Base-by-base conservation (phyloP, 768 basidiomycete genomes). In the Rhodotorula graminis region DNA sequence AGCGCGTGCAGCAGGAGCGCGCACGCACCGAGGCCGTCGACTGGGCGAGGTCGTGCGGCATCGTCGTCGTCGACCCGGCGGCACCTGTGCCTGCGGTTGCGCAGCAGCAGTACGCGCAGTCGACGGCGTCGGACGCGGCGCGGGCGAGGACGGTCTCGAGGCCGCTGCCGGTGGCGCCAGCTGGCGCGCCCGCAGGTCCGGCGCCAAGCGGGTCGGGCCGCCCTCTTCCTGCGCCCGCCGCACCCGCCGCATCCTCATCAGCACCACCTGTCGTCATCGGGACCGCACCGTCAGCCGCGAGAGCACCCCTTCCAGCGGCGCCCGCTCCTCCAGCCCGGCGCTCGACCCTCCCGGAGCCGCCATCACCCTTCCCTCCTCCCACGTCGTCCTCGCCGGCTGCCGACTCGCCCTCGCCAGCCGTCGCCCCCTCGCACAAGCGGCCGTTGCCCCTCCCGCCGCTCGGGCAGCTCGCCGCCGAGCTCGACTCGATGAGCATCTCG, bases 11-110 rank as follows among this genome's bases (percentile, higher is more conserved):
- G 61, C 68, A 73, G 60, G 50, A 55, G 8, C 16, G 4, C 6
- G 71, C 71, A 59, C 46, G 74, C 44, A 52, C 29, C 18, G 74
- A 75, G 58, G 70, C 70, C 18, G 70, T 71, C 47, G 64, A 75
- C 9, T 69, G 70, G 67, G 70, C 74, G 50, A 25, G 59, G 55
- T 25, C 57, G 16, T 60, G 64, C 40, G 73, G 73, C 23, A 61
- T 67, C 2, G 16, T 31, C 21, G 65, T 67, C 10, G 19, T 11
- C 11, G 59, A 52, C 50, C 42, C 56, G n/a, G 27, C 50, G 50
- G 50, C 25, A 8, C 50, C 23, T 21, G 12, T 25, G 14, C 50
- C 23, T 7, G 25, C 10, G 6, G 8, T 25, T 7, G 25, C 23
- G 7, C 23, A 4, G 25, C 23, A 2, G 11, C 6, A 11, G 3